Evolutionary conservation across 2,329 filamentous ascomycete genomes (phyloP).

Genomic region (Pseudocercospora macadamiae): DNA sequence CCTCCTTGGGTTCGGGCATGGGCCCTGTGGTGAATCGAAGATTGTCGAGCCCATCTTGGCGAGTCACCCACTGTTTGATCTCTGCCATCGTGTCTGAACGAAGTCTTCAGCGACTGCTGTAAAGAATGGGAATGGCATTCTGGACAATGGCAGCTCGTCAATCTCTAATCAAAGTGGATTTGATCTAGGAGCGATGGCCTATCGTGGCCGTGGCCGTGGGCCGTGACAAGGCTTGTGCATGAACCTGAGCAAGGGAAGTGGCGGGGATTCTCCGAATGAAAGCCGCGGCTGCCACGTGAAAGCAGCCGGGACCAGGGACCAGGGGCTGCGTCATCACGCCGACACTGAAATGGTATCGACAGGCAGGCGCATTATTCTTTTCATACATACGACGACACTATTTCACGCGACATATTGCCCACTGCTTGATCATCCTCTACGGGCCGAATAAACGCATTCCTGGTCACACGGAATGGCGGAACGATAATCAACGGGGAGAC

Average conservation of each 20-base stretch:
- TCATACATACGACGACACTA: no score
- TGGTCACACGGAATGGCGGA: no score
- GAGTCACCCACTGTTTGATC: slow-evolving; percentile 42
- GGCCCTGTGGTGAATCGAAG: slow-evolving; percentile 40
- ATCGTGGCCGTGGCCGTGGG: slow-evolving; percentile 4
- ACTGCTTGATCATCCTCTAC: no score
- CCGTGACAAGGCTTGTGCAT: neutral
- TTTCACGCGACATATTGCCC: no score
- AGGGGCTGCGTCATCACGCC: neutral
- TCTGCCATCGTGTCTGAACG: slow-evolving; percentile 6
- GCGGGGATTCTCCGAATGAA: neutral
- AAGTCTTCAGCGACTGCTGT: neutral
- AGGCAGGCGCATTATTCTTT: neutral
- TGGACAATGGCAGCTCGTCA: neutral
- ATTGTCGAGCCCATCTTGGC: slow-evolving; percentile 48
- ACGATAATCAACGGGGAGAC: no score
- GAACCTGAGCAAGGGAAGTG: neutral
- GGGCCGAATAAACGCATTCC: no score
- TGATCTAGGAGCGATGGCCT: slow-evolving; percentile 1
- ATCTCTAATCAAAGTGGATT: slow-evolving; percentile 7
- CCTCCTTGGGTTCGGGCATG: slow-evolving; percentile 40
- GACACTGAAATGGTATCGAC: neutral
- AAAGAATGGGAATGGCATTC: neutral
- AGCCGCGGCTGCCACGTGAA: no score
- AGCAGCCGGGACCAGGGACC: neutral